Evolutionary conservation across 1,284 basidiomycete genomes (phyloP), one percentile per base, ranked within the genome.

Genomic region (Apiotrichum sp.): DNA sequence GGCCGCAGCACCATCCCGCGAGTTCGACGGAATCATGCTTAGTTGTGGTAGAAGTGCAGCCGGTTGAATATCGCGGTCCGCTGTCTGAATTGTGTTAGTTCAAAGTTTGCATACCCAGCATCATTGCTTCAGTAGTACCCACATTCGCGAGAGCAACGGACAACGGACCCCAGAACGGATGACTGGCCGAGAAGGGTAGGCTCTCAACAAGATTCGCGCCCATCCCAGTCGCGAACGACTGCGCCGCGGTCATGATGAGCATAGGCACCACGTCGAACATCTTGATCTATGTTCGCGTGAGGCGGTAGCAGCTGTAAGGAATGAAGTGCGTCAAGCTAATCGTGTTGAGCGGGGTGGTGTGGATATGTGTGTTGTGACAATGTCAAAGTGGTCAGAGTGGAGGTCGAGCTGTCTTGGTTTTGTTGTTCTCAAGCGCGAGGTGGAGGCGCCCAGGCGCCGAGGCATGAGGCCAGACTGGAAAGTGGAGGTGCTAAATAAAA

Each of bases 111-210:
- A 22, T 22, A 38, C 11, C 31, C 48, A 33, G 22, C 7, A 2
- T 13, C 8, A 7, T 8, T 13, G 7, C 36, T 11, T 6, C 35
- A 38, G 5, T 3, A 14, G 34, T 1, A 58, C 64, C 51, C 47
- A 65, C 64, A 8, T n/a, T 38, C 0, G 29, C 5, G 4, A 69
- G 43, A 2, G 65, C 66, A 39, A 58, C 54, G n/a, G 59, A 48
- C 22, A 72, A 57, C 0, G 64, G 63, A 32, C 38, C 31, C 50
- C 61, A 72, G 47, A 65, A 70, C 16, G 64, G 62, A 51, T 69
- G 70, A 0, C 43, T 34, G 10, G 55, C 48, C 8, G 59, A 49
- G 5, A 70, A 50, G 0, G 70, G 70, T 16, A 72, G 16, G 2
- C 61, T 51, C 8, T 59, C 48, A 35, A 65, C 53, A 3, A 72